Percentiles rank a stretch among this genome's conserved stretches.
Conservation (phyloP, 2,329 filamentous ascomycete species). For the Claviceps fusiformis region DNA sequence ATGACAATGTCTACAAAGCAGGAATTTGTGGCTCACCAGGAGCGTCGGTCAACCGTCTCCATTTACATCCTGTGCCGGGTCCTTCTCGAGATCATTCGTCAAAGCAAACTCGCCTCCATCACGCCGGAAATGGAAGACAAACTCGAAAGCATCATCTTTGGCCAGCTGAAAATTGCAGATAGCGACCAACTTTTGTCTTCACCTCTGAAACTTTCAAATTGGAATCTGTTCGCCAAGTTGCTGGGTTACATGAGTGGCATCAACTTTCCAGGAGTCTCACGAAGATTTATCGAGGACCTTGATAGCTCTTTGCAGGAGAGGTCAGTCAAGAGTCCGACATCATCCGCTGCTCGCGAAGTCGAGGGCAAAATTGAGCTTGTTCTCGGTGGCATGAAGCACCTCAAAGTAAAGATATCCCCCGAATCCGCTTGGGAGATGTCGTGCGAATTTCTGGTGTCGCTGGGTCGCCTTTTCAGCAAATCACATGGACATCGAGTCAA, state of each 20-base stretch:
- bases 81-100: constrained; percentile 82
- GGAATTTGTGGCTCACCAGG: constrained; percentile 63
- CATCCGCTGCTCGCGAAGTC: constrained; percentile 43
- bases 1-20: constrained; percentile 39
- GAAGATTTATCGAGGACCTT: constrained; percentile 70
- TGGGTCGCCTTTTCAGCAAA: constrained; percentile 71
- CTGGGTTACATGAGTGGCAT: constrained; percentile 93
- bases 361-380: constrained; percentile 80
- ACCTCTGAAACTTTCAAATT: constrained; percentile 80
- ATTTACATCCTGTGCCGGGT: constrained; percentile 94
- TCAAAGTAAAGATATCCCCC: constrained; percentile 62
- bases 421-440: constrained; percentile 70
- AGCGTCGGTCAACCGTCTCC: constrained; percentile 83
- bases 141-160: constrained; percentile 89
- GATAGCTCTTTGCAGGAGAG: constrained; percentile 66
- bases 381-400: constrained; percentile 79
- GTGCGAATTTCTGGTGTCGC: constrained; percentile 72
- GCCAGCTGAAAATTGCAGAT: constrained; percentile 82
- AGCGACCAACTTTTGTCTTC: constrained; percentile 67
- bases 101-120: constrained; percentile 71
- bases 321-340: constrained; percentile 50
- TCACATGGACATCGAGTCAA: constrained; percentile 85
- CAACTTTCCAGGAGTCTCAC: constrained; percentile 73
- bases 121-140: constrained; percentile 88
- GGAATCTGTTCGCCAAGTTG: constrained; percentile 84